Evolutionary conservation across 2,329 filamentous ascomycete species (phyloP), one percentile per base, ranked within the genome.

Genomic region (Atkinsonella hypoxylon): DNA sequence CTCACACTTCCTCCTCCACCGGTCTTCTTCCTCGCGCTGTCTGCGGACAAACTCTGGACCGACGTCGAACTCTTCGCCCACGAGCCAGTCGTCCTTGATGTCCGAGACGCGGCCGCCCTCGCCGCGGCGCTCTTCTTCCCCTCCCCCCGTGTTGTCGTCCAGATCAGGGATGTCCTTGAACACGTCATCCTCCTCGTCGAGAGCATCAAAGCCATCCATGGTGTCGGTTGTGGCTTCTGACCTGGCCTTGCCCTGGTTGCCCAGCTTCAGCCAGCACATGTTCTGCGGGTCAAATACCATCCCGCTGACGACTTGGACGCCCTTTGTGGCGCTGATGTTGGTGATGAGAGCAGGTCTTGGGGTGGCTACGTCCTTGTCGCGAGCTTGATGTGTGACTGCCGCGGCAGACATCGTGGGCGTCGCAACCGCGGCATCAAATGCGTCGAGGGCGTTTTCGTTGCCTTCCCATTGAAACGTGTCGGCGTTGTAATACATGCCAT

Each of bases 251-350:
- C 65, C 64, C 31, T 75, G 64, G 17, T 72, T 66, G 45, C 76
- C 73, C 54, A 93, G 74, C 67, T 95, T 96, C 51, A 97, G 77
- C 93, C 93, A 98, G 65, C 89, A 94, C 91, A 98, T 97, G 59
- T 88, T 88, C 55, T 89, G 84, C 3, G 93, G 93, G 63, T 98
- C 93, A 64, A 97, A 98, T 10, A 97, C 86, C 93, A 98, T 98
- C 58, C 89, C 89, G n/a, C 89, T 87, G 52, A 96, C 89, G 36
- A 96, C 86, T 67, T 96, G 90, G 13, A 95, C 85, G 54, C 89
- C 90, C 61, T 91, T 87, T 54, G 84, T 83, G 4, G 83, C 78
- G 50, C 85, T 87, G 57, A 96, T 87, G 57, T 95, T 93, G 45
- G 89, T 89, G 60, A 98, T 98, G 17, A 98, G 77, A 6, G 91